Conservation (phyloP, 768 basidiomycete genomes). For the Tulasnella sp. region DNA sequence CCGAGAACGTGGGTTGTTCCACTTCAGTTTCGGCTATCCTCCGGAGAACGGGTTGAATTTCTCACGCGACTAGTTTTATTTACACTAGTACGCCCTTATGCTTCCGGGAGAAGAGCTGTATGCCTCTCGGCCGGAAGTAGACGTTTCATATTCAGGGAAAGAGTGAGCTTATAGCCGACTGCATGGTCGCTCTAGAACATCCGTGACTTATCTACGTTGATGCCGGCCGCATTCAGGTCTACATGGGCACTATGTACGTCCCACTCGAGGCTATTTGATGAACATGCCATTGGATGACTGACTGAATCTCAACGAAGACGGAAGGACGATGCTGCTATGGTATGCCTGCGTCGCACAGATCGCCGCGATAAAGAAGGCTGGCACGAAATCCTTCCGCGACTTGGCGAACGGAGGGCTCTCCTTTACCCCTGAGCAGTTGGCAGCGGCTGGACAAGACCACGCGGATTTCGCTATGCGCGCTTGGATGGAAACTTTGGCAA, state of each 20-base stretch:
- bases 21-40: neutral
- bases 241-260: slow-evolving; percentile 13
- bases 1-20: slow-evolving; percentile 14
- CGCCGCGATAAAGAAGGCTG: neutral
- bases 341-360: neutral
- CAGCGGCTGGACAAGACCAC: neutral
- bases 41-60: neutral
- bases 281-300: neutral
- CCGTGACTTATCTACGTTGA: too few relatives aligned
- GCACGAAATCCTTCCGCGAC: too few relatives aligned
- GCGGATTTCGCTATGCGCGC: slow-evolving; percentile 14
- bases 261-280: neutral
- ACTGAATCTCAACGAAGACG: too few relatives aligned
- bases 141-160: slow-evolving; percentile 4
- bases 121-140: neutral
- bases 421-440: too few relatives aligned
- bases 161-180: too few relatives aligned
- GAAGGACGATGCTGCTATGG: slow-evolving; percentile 13
- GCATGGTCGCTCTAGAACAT: too few relatives aligned
- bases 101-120: slow-evolving; percentile 15
- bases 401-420: too few relatives aligned
- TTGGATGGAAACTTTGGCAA: slow-evolving; percentile 15
- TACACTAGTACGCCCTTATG: slow-evolving; percentile 10
- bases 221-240: too few relatives aligned
- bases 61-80: neutral